Percentiles rank a stretch among this genome's conserved stretches.
Evolutionary conservation across 2,329 filamentous ascomycete species (phyloP).

Genomic region (Trichophyton mentagrophytes): DNA sequence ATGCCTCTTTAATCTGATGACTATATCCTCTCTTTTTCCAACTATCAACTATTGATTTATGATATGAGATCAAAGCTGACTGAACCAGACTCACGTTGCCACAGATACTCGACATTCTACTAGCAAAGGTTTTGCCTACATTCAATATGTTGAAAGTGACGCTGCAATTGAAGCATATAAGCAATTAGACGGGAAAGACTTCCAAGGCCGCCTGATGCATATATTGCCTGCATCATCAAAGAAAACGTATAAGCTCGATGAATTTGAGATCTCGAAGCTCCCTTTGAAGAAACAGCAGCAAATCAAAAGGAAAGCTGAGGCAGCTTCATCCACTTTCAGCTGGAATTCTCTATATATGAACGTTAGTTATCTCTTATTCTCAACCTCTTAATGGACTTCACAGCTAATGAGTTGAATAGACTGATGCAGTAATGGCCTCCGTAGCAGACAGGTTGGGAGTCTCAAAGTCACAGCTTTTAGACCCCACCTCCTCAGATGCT

Average conservation of each 20-base stretch:
- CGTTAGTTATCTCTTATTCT: conserved; percentile 35
- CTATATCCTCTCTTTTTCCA: conserved; percentile 14
- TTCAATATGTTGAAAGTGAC: conserved; percentile 61
- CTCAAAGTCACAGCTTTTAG: conserved; percentile 78
- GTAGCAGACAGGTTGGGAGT: conserved; percentile 77
- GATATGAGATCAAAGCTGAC: conserved; percentile 5
- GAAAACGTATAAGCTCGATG: conserved; percentile 68
- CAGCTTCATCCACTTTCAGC: conserved; percentile 68
- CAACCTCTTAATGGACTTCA: background rate
- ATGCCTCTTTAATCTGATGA: conserved; percentile 86
- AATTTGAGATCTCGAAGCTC: conserved; percentile 78
- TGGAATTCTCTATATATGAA: conserved; percentile 99
- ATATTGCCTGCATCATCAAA: conserved; percentile 76
- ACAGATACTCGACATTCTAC: conserved; percentile 54
- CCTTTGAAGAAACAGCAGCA: conserved; percentile 90
- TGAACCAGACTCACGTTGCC: conserved; percentile 66
- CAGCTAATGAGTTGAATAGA: conserved; percentile 20
- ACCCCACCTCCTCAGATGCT: conserved; percentile 90
- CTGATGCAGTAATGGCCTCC: conserved; percentile 81
- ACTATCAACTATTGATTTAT: conserved; percentile 2
- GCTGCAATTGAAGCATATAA: conserved; percentile 68
- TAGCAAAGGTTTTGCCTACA: conserved; percentile 82
- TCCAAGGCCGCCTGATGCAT: conserved; percentile 85
- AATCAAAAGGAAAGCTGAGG: conserved; percentile 71
- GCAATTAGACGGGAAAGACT: conserved; percentile 67